Evolutionary conservation across 2,329 filamentous ascomycete species (phyloP), one percentile per base, ranked within the genome.

Genomic region (Aaosphaeria arxii): DNA sequence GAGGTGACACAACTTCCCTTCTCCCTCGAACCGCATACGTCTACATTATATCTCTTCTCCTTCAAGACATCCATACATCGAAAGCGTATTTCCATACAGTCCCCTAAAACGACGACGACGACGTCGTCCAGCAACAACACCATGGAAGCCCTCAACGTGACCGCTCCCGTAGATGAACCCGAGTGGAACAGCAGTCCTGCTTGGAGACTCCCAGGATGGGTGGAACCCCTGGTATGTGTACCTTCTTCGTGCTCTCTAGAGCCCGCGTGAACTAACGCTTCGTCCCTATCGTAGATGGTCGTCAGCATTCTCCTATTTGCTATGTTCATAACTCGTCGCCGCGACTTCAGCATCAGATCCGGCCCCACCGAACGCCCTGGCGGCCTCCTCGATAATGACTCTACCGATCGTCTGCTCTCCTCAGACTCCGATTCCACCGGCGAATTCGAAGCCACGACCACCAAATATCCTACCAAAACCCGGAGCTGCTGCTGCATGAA

Each of bases 401-500:
- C 72, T 30, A 67, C 67, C 7, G 72, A 75, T 38, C 65, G 71
- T 41, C 64, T 75, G 5, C 63, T 76, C 29, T 51, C 60, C 11
- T 65, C 67, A 41, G 62, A 66, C 7, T 61, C 63, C 50, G 68
- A 74, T 40, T 61, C 67, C 47, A 67, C 72, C 7, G 66, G 70
- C 42, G 57, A 65, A 29, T 61, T 69, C 32, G 55, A 53, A 31
- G 59, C 68, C 4, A 62, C 66, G 30, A 64, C 65, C 2, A 57
- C 63, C 11, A 76, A 72, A 45, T 58, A 71, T 44, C 72, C 73
- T 7, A 71, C 77, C 24, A 83, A 82, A 63, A 71, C 74, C 50
- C 74, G 80, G 13, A 62, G 61, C 28, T 77, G 77, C 55, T 81
- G 76, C 56, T 78, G 82, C n/a, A 63, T 75, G 40, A 63, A 74